Percentiles rank a stretch among this genome's conserved stretches.
Evolutionary conservation across 139 green algal genomes (phyloP).

Genomic region (Auxenochlorella protothecoides): DNA sequence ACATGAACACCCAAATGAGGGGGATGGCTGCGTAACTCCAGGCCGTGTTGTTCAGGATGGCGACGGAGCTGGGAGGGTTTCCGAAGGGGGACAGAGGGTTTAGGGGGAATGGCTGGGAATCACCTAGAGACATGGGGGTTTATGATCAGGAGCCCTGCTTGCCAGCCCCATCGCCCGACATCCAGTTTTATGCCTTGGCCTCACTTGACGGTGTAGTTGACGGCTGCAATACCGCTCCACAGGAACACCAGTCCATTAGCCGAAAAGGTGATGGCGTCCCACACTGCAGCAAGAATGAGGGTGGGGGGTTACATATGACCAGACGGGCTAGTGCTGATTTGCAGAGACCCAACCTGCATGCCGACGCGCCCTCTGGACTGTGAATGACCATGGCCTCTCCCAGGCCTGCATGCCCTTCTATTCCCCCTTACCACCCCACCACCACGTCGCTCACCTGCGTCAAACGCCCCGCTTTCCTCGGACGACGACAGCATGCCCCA

Average conservation of each 20-base stretch:
- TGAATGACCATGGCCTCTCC: too few species aligned
- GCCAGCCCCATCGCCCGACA: too few species aligned
- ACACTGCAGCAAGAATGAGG: conserved; percentile 9
- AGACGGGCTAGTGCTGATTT: too few species aligned
- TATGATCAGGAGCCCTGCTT: too few species aligned
- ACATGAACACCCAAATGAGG: conserved; percentile 43
- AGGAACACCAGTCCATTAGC: conserved; percentile 79
- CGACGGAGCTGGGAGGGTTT: conserved; percentile 3
- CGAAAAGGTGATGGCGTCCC: conserved; percentile 40
- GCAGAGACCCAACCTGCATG: too few species aligned
- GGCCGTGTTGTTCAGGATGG: conserved; percentile 8
- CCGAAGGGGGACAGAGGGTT: too few species aligned
- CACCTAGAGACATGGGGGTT: too few species aligned
- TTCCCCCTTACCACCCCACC: too few species aligned
- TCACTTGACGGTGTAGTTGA: conserved; percentile 72
- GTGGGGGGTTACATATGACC: too few species aligned
- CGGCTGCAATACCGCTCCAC: conserved; percentile 51
- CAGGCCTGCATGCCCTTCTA: too few species aligned
- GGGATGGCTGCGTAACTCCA: conserved; percentile 25
- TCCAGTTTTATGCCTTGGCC: neutral
- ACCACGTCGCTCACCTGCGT: conserved; percentile 6
- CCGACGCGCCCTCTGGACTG: too few species aligned
- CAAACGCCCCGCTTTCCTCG: conserved; percentile 16
- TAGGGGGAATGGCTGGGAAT: too few species aligned
- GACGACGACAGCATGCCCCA: conserved; percentile 38